phyloP scores from a whole-genome alignment of 305 asterid species.

The Striga hermonthica region DNA sequence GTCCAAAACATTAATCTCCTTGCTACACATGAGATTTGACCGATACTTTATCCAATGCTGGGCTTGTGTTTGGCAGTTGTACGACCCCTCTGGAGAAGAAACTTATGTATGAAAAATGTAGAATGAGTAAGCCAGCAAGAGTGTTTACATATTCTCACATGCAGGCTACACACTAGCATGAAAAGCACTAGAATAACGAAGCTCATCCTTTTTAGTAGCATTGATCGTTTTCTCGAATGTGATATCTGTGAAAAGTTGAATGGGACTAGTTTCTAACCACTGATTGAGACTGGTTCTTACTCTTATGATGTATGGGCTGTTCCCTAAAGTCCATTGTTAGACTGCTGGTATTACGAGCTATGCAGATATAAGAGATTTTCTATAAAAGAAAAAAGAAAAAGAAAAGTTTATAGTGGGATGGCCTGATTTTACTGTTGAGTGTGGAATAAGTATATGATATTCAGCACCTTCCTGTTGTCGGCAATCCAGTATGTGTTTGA shows the following conservation, averaged over 20 bases:
- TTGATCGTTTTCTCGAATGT: background rate
- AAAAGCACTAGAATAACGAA: constrained; percentile 3
- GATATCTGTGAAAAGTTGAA: background rate
- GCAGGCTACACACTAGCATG: background rate
- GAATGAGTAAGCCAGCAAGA: background rate
- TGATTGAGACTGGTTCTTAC: background rate
- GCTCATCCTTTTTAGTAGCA: background rate
- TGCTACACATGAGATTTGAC: too few species aligned
- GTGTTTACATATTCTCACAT: background rate
- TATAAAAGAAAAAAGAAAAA: too few species aligned
- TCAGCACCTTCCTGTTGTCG: too few species aligned
- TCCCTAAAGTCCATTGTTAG: too few species aligned
- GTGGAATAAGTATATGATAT: too few species aligned
- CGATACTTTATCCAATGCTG: background rate
- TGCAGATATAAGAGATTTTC: too few species aligned
- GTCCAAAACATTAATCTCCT: too few species aligned
- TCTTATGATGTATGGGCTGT: background rate
- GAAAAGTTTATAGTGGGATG: too few species aligned
- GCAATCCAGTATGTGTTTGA: too few species aligned
- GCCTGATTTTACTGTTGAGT: too few species aligned
- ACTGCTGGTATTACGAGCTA: too few species aligned
- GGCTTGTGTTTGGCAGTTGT: constrained; percentile 7
- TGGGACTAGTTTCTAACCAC: background rate
- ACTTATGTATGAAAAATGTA: background rate
- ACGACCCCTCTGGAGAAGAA: background rate